Evolutionary conservation across 345 rosid genomes (phyloP).

Genomic region (Eucalyptus polyanthemos): DNA sequence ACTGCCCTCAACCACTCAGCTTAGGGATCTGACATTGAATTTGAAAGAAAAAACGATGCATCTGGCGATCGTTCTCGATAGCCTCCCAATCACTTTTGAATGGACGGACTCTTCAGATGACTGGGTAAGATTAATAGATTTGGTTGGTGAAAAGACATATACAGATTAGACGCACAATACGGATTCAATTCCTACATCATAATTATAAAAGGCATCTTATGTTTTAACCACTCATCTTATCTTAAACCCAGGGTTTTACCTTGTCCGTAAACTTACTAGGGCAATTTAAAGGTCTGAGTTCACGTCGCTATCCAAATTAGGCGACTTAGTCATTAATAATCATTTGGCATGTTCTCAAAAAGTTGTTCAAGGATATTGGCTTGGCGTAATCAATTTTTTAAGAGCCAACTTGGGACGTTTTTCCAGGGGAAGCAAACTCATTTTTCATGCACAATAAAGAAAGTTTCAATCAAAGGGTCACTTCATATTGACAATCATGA

Average conservation of each 20-base stretch:
- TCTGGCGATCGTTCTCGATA: background rate
- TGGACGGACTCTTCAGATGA: background rate
- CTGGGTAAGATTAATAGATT: background rate
- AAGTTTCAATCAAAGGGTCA: background rate
- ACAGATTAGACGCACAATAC: background rate
- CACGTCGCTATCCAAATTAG: background rate
- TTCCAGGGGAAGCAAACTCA: background rate
- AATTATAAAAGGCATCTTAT: background rate
- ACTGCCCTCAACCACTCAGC: background rate
- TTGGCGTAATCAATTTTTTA: background rate
- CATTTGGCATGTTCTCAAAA: background rate
- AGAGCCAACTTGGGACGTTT: background rate
- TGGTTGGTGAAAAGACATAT: background rate
- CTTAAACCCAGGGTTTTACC: background rate
- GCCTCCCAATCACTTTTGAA: background rate
- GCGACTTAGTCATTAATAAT: background rate
- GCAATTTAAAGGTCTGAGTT: background rate
- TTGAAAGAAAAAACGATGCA: background rate
- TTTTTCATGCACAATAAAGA: background rate
- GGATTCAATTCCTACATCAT: background rate
- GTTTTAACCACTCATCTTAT: background rate
- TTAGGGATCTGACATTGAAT: background rate
- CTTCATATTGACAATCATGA: background rate
- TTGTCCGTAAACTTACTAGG: background rate
- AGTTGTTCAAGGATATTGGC: background rate